phyloP scores from a whole-genome alignment of 176 grass and related monocot species.

The Phoenix roebelenii region DNA sequence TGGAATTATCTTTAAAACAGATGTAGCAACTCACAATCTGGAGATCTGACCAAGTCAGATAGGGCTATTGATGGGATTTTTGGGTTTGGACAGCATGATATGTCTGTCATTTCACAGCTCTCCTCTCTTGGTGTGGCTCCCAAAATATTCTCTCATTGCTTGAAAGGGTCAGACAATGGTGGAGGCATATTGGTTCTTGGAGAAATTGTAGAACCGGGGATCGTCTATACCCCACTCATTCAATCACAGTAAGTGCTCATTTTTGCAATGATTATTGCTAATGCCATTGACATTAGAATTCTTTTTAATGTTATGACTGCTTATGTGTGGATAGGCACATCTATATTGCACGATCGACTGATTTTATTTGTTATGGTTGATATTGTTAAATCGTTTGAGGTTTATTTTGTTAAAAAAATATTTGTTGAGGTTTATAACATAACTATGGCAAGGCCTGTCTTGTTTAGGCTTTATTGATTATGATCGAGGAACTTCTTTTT shows the following conservation, averaged over 20 bases:
- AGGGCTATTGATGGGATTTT: slow-evolving; percentile 93
- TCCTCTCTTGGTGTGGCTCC: slow-evolving; percentile 59
- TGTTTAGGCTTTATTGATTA: too few species aligned
- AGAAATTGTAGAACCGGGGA: slow-evolving; percentile 72
- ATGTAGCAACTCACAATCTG: slow-evolving; percentile 85
- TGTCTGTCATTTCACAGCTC: slow-evolving; percentile 90
- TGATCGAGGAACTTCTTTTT: too few species aligned
- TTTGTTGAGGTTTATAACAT: too few species aligned
- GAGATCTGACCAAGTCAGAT: slow-evolving; percentile 85
- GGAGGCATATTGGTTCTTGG: slow-evolving; percentile 94
- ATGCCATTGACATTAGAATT: too few species aligned
- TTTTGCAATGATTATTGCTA: not conserved
- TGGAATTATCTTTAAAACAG: slow-evolving; percentile 25
- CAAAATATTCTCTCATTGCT: slow-evolving; percentile 89
- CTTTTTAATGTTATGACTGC: too few species aligned
- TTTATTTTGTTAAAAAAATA: too few species aligned
- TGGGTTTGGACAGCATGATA: slow-evolving; percentile 79
- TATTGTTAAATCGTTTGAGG: too few species aligned
- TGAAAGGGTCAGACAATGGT: slow-evolving; percentile 86
- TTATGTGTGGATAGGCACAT: too few species aligned
- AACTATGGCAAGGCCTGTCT: too few species aligned
- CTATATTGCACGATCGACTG: too few species aligned
- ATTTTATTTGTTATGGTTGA: too few species aligned
- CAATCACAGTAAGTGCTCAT: slow-evolving; percentile 65
- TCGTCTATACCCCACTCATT: slow-evolving; percentile 92